Evolutionary conservation across 805 yeast species (phyloP).

Genomic region (Metschnikowia shivogae): DNA sequence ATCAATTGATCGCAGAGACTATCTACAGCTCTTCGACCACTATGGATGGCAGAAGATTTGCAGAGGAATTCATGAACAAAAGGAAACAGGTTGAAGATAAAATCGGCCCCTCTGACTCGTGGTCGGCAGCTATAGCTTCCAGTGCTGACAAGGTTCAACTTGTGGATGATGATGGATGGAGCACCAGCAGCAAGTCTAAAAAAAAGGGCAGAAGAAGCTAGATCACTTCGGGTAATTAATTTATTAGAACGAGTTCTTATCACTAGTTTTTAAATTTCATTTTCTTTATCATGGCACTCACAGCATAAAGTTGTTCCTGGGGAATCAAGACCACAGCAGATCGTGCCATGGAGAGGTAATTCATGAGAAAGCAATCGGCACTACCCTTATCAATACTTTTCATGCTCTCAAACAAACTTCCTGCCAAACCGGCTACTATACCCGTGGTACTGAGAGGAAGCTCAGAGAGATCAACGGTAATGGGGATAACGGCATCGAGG

Average conservation of each 20-base stretch:
- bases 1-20: slow-evolving; percentile 87
- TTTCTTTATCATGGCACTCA: slow-evolving; percentile 17
- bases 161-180: slow-evolving; percentile 47
- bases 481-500: slow-evolving; percentile 54
- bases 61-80: slow-evolving; percentile 80
- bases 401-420: slow-evolving; percentile 38
- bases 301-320: slow-evolving; percentile 40
- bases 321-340: slow-evolving; percentile 60
- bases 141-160: slow-evolving; percentile 35
- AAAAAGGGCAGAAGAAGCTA: slow-evolving; percentile 31
- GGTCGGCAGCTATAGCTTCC: slow-evolving; percentile 66
- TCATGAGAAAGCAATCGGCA: slow-evolving; percentile 43
- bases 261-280: slow-evolving; percentile 2
- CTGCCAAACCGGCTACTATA: slow-evolving; percentile 62
- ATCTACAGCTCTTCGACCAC: slow-evolving; percentile 83
- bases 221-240: background rate
- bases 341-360: slow-evolving; percentile 56
- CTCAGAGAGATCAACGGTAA: slow-evolving; percentile 48
- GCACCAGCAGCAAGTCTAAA: slow-evolving; percentile 37
- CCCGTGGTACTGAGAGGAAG: slow-evolving; percentile 61
- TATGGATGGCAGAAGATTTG: slow-evolving; percentile 93
- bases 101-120: slow-evolving; percentile 45
- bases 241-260: background rate
- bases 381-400: slow-evolving; percentile 13
- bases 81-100: slow-evolving; percentile 67